Evolutionary conservation across 1,284 basidiomycete species (phyloP), one percentile per base, ranked within the genome.

Genomic region (Irpex sp.): DNA sequence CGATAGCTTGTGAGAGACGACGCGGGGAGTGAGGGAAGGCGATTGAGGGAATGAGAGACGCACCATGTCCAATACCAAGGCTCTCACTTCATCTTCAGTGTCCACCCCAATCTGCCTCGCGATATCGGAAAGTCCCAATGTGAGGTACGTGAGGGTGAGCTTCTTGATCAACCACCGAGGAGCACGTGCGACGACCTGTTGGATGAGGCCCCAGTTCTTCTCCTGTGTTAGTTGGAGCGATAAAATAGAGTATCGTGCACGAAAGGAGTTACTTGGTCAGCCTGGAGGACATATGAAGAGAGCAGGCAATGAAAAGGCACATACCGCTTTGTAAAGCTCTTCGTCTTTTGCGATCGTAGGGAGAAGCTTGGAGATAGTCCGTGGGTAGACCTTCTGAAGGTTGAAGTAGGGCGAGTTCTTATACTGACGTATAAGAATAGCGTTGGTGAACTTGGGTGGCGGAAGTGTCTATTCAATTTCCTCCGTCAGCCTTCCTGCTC

Each of bases 131-230:
- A 95, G 76, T 21, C 87, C 82, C 5, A 94, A 82, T 0, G 89
- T 89, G 51, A 92, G 81, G 70, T 93, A 95, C 5, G 92, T 93
- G 59, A 83, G 82, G 0, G 88, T 94, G 58, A 95, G 81, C 70
- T 85, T 89, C 74, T 86, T 86, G 66, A 95, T 84, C 58, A 85
- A 78, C 85, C 92, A 92, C 49, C 88, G 82, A 0, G 89, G 87
- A 3, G 89, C 85, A 13, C 85, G 82, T 7, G 82, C 82, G 38
- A 93, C 74, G 4, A 85, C 89, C 65, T 87, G 85, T 57, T 80
- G 76, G 21, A 92, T 75, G 26, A 96, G 78, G 4, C 92, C 92
- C 1, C 84, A 47, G 62, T 89, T 94, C 58, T 83, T 83, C 60
- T 96, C 93, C 87, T 91, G 64, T 13, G 26, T 26, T 26, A 26